Evolutionary conservation across 768 basidiomycete species (phyloP), one percentile per base, ranked within the genome.

Genomic region (Amanita rubescens): DNA sequence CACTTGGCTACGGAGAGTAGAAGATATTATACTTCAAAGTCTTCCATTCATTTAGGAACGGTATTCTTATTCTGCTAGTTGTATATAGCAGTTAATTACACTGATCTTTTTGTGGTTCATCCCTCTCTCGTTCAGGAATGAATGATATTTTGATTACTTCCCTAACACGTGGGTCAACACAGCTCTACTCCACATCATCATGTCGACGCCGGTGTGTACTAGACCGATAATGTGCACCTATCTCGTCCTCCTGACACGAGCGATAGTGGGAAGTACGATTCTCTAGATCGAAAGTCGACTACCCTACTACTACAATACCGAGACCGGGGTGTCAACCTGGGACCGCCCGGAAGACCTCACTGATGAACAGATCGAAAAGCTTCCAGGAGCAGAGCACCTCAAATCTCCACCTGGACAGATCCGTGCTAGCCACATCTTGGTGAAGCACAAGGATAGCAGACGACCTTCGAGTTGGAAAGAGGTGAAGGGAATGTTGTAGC

Each of bases 341-440:
- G 86, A 91, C 0, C 94, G 91, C 2, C 24, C 72, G 1, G 82
- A 69, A 2, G n/a, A n/a, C n/a, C 66, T 94, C 32, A 71, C 81
- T n/a, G 59, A 73, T 12, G 84, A 85, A 1, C 67, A 94, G 59
- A 67, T 89, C 59, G 56, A 69, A 1, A 49, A 69, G 3, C 77
- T 96, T 9, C 83, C 89, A 2, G 91, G 90, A 0, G 87, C 87
- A 15, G 64, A 81, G 49, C 62, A 77, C 77, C 53, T 67, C 51
- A 60, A 39, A 42, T 48, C n/a, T 56, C 60, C 11, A n/a, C 33
- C 33, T 11, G 2, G 15, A 17, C 77, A 88, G 68, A 90, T 96
- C 35, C 81, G 92, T 47, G 95, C 94, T n/a, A 93, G 91, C 63
- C 96, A 99, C 73, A 74, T 99, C 57, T 71, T 99, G 54, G 85